Base-by-base conservation (phyloP, 805 yeast genomes). In the Saccharomycodes ludwigii region DNA sequence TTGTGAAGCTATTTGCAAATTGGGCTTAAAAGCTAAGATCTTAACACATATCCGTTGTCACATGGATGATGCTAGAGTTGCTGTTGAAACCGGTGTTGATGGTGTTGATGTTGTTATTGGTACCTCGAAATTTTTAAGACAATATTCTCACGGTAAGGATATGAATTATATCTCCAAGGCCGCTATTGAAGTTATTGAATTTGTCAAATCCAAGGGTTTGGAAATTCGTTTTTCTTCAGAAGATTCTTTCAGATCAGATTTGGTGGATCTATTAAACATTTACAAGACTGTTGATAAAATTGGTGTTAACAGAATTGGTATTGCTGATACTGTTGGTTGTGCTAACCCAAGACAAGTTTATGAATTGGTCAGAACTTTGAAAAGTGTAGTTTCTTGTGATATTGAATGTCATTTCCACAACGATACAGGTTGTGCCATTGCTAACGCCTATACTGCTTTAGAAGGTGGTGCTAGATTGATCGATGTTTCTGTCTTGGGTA, bases 291-390 rank as follows among this genome's bases (percentile, higher is more conserved):
- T 88, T 43, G 94, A 82, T 66, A 82, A 84, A 65, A 83, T 88
- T 47, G 98, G 98, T 50, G 98, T 88, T 40, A 85, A 91, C 70
- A 76, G 98, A 62, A 95, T 88, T 34, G 98, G 98, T 65, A 88
- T 88, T 63, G 98, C 98, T 45, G 98, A 88, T 58, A 88, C 98
- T 22, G 98, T 88, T 36, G 98, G 98, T 30, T 80, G 97, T 59
- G 98, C 98, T 43, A 88, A 88, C 67, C 98, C 98, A 49, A 77
- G 98, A 65, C 97, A 91, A 63, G 98, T 88, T 38, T 88, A 88
- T 59, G 98, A 88, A 65, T 73, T 88, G 47, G 91, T 88, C 41
- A 77, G 93, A 54, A 91, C 98, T 27, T 73, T 88, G 58, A 83
- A 76, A 62, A 75, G 86, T 10, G 95, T 88, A 31, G 97, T 88